Conservation (phyloP, 225 moss, liverwort and hornwort species). For the Neckera pumila region DNA sequence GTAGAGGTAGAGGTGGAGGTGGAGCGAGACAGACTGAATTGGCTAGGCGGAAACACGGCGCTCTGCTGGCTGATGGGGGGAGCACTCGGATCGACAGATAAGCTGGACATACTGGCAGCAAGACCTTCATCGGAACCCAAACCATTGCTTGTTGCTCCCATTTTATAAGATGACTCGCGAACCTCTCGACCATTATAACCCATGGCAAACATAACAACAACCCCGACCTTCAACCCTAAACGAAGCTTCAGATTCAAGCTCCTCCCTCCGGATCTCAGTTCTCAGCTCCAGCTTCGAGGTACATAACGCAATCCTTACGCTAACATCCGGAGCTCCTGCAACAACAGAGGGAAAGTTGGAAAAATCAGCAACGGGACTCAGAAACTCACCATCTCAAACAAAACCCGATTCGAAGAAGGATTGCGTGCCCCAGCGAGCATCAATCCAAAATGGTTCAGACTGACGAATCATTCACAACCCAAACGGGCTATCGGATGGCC, state of each 20-base stretch:
- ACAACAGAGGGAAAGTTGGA: neutral
- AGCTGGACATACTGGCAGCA: constrained; percentile 5
- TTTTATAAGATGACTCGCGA: constrained; percentile 6
- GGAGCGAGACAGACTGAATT: neutral
- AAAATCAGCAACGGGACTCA: neutral
- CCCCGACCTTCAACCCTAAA: neutral
- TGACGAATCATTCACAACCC: neutral
- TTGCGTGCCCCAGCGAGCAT: neutral
- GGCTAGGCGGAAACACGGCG: neutral
- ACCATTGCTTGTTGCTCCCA: constrained; percentile 26
- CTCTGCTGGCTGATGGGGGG: neutral
- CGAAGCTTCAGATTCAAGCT: neutral
- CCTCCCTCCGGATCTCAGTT: neutral
- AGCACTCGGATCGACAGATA: constrained; percentile 9
- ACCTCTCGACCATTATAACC: constrained; percentile 22
- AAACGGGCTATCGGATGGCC: neutral
- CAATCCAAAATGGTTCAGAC: neutral
- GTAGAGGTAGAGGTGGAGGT: constrained; percentile 8
- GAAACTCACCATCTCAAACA: neutral
- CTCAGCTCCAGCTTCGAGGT: neutral
- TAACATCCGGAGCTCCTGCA: neutral
- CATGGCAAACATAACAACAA: constrained; percentile 2
- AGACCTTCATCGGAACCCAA: constrained; percentile 7
- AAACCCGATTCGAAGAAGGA: neutral
- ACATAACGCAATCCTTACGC: neutral